Evolutionary conservation across 768 basidiomycete species (phyloP).

Genomic region (Lactarius indigo): DNA sequence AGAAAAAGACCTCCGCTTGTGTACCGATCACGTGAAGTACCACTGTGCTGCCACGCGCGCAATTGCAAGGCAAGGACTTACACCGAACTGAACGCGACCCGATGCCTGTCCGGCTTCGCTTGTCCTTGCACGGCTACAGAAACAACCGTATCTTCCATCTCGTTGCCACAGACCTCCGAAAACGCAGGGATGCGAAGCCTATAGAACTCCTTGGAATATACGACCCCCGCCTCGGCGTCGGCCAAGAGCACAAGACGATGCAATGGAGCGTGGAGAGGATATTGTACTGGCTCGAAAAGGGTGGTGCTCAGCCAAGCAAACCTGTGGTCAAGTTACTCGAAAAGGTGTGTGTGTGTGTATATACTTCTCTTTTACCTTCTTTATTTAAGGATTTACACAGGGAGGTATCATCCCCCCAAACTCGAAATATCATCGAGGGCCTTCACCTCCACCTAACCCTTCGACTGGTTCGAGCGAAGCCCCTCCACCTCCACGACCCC

Average conservation of each 20-base stretch:
- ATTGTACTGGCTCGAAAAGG: slow-evolving; percentile 77
- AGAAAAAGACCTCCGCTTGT: neutral
- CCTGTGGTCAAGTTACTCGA: slow-evolving; percentile 74
- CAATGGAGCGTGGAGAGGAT: slow-evolving; percentile 92
- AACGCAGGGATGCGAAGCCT: slow-evolving; percentile 78
- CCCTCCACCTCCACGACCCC: slow-evolving; percentile 4
- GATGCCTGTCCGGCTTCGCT: slow-evolving; percentile 84
- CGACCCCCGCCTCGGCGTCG: slow-evolving; percentile 58
- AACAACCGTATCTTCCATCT: slow-evolving; percentile 79
- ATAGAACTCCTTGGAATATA: slow-evolving; percentile 85
- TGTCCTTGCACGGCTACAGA: slow-evolving; percentile 75
- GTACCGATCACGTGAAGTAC: neutral
- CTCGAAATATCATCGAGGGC: slow-evolving; percentile 51
- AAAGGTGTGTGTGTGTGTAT: slow-evolving; percentile 55
- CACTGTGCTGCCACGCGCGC: neutral
- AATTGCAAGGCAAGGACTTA: neutral
- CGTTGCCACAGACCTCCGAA: slow-evolving; percentile 73
- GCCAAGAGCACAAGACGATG: slow-evolving; percentile 62
- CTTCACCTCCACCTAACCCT: neutral
- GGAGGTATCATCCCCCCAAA: slow-evolving; percentile 58
- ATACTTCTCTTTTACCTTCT: neutral
- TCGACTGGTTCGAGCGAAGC: neutral
- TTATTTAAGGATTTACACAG: slow-evolving; percentile 34
- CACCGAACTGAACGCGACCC: slow-evolving; percentile 12
- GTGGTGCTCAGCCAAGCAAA: slow-evolving; percentile 77